Evolutionary conservation across 2,329 filamentous ascomycete species (phyloP).

Genomic region (Phaeomoniella chlamydospora): DNA sequence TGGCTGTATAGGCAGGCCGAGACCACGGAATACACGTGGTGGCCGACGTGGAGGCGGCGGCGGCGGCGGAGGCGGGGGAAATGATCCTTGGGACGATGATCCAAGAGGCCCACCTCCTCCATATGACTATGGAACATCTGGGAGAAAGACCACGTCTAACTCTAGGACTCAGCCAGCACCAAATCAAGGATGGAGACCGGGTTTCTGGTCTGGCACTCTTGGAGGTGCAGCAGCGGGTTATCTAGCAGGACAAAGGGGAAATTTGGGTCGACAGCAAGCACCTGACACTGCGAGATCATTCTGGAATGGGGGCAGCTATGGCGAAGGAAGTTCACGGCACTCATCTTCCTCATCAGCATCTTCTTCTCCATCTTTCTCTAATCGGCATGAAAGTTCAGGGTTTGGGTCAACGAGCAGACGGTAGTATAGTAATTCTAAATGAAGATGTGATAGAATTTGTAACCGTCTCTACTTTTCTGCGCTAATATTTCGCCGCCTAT

Average conservation of each 20-base stretch:
- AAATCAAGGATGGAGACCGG: slow-evolving; percentile 22
- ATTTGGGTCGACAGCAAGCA: slow-evolving; percentile 11
- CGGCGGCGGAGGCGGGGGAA: slow-evolving; percentile 23
- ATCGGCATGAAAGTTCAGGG: slow-evolving; percentile 23
- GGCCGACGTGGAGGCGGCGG: slow-evolving; percentile 14
- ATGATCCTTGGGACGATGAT: slow-evolving; percentile 22
- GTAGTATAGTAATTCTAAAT: slow-evolving; percentile 13
- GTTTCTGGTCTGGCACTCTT: slow-evolving; percentile 30
- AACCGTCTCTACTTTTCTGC: too few relatives aligned
- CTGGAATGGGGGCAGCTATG: slow-evolving; percentile 9
- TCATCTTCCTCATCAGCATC: slow-evolving; percentile 9
- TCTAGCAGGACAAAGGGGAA: slow-evolving; percentile 16
- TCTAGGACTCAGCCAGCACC: slow-evolving; percentile 1
- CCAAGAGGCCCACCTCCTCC: slow-evolving; percentile 23
- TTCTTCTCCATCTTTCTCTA: slow-evolving; percentile 11
- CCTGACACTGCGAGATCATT: slow-evolving; percentile 6
- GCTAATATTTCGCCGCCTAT: too few relatives aligned
- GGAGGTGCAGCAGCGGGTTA: slow-evolving; percentile 28
- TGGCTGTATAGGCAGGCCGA: slow-evolving; percentile 12
- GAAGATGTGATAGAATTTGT: too few relatives aligned
- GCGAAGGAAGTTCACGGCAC: slow-evolving; percentile 18
- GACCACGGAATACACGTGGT: slow-evolving; percentile 14
- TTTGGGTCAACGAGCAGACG: slow-evolving; percentile 30
- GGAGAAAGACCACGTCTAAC: slow-evolving; percentile 7
- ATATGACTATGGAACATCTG: slow-evolving; percentile 17